Percentiles rank a stretch among this genome's conserved stretches.
phyloP scores from a whole-genome alignment of 2,329 filamentous ascomycete genomes.

The Aspergillus sojae region DNA sequence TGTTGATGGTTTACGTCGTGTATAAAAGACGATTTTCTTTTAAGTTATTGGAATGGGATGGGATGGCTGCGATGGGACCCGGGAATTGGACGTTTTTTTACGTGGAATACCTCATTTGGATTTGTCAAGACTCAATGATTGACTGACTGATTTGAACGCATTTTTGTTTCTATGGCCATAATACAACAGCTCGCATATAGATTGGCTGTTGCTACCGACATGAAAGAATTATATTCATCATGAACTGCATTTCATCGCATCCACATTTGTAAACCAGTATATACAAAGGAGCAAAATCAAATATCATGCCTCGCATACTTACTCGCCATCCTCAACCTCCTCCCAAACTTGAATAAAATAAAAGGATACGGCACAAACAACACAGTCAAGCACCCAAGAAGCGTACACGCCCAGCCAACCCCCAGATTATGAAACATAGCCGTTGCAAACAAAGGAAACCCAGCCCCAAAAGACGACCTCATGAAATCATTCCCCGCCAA shows the following conservation, averaged over 20 bases:
- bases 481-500: conserved; percentile 74
- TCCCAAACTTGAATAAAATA: conserved; percentile 25
- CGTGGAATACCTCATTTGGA: conserved; percentile 1
- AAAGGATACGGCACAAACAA: conserved; percentile 45
- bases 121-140: neutral
- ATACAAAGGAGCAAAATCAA: neutral
- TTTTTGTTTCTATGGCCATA: neutral
- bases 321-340: conserved; percentile 23
- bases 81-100: neutral
- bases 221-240: neutral
- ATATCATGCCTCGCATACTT: conserved; percentile 27
- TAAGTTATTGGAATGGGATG: conserved; percentile 1
- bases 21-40: conserved; percentile 18
- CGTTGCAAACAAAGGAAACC: conserved; percentile 34
- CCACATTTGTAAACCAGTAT: neutral
- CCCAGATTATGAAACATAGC: conserved; percentile 39
- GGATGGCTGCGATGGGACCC: neutral
- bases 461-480: conserved; percentile 57
- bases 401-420: conserved; percentile 32
- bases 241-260: neutral
- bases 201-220: conserved; percentile 1
- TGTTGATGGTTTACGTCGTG: conserved; percentile 9
- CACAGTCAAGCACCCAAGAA: conserved; percentile 31
- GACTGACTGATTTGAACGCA: neutral
- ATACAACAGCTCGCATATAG: conserved; percentile 2